Conservation (phyloP, 2,329 filamentous ascomycete genomes). For the Ophiosphaerella narmari region DNA sequence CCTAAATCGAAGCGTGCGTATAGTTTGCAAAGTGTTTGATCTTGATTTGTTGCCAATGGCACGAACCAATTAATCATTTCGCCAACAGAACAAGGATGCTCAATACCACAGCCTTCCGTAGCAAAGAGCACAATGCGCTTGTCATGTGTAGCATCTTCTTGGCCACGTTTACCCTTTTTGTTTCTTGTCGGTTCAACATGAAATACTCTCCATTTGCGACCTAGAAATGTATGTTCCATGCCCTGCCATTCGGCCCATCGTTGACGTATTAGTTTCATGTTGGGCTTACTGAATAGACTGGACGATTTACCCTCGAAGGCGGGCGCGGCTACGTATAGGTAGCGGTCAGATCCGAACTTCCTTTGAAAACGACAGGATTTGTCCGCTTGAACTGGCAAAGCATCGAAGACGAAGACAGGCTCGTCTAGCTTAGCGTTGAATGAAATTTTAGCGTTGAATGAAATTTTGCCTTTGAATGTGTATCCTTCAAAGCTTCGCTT, state of each 20-base stretch:
- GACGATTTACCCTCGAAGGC: conserved; percentile 21
- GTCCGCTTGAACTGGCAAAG: conserved; percentile 34
- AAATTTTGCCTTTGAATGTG: conserved; percentile 41
- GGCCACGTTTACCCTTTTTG: conserved; percentile 5
- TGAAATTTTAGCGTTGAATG: conserved; percentile 22
- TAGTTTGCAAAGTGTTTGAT: conserved; percentile 48
- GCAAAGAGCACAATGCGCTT: conserved; percentile 45
- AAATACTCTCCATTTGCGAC: conserved; percentile 49
- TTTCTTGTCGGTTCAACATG: conserved; percentile 45
- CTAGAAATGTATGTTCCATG: conserved; percentile 46
- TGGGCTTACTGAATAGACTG: conserved; percentile 7
- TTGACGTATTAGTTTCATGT: conserved; percentile 21
- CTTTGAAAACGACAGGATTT: conserved; percentile 45
- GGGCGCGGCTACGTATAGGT: conserved; percentile 49
- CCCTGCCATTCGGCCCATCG: conserved; percentile 43
- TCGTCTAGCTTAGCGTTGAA: conserved; percentile 19
- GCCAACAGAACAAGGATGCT: conserved; percentile 14
- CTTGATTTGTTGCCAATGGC: conserved; percentile 39
- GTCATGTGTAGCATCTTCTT: conserved; percentile 12
- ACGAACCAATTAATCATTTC: conserved; percentile 49
- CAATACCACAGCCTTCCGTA: conserved; percentile 36
- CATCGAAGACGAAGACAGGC: conserved; percentile 30
- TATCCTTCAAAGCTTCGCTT: conserved; percentile 30
- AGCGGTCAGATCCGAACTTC: conserved; percentile 46
- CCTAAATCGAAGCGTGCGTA: conserved; percentile 50